phyloP scores from a whole-genome alignment of 768 basidiomycete genomes.

The Pulveroboletus sp. region DNA sequence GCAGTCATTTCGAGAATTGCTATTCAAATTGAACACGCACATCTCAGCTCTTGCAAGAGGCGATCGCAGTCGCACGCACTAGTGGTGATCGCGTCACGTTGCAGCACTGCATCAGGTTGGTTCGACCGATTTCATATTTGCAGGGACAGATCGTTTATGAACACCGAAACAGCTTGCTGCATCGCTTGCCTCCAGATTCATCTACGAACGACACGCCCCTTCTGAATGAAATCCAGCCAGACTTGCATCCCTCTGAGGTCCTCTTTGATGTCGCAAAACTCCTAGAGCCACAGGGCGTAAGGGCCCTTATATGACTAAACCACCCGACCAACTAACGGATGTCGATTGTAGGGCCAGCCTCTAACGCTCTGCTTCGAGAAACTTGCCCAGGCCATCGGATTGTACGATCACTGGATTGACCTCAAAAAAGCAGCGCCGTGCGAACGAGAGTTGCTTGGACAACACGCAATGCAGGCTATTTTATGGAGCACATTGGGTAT shows the following conservation, averaged over 20 bases:
- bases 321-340: conserved; percentile 9
- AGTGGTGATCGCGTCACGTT: conserved; percentile 68
- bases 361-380: conserved; percentile 66
- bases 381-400: conserved; percentile 59
- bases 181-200: conserved; percentile 58
- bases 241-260: conserved; percentile 73
- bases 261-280: conserved; percentile 77
- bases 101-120: conserved; percentile 77
- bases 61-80: conserved; percentile 73
- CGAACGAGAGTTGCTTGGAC: conserved; percentile 65
- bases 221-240: conserved; percentile 72
- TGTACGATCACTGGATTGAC: conserved; percentile 74
- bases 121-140: conserved; percentile 1
- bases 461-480: conserved; percentile 71
- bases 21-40: conserved; percentile 1
- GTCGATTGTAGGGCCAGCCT: conserved; percentile 58
- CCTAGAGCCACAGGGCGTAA: conserved; percentile 61
- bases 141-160: conserved; percentile 12
- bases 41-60: conserved; percentile 67
- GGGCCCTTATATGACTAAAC: conserved; percentile 10
- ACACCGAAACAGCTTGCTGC: conserved; percentile 51
- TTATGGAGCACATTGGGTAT: conserved; percentile 72
- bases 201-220: conserved; percentile 41
- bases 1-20: conserved; percentile 2
- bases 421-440: conserved; percentile 45